Percentiles rank a stretch among this genome's conserved stretches.
These are phyloP conservation scores for Astraeus odoratus DNA, from an alignment of 768 basidiomycete genomes.

Conservation along the genomic window DNA sequence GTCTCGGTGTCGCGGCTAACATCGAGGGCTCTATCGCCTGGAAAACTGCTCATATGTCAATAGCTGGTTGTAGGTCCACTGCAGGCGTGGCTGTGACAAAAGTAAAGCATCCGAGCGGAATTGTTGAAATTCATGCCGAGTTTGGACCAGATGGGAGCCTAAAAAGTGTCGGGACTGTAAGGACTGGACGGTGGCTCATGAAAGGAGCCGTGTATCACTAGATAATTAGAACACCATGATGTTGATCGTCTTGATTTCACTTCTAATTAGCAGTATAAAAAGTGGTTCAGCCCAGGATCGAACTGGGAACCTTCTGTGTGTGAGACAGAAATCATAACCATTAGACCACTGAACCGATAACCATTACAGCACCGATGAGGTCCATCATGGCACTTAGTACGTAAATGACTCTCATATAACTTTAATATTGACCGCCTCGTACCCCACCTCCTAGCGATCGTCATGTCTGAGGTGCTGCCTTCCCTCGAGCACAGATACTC, in stretches of 20 bases:
- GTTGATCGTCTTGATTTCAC: neutral
- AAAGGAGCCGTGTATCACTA: conserved; percentile 63
- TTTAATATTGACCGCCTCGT: no score
- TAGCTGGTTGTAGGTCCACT: conserved; percentile 17
- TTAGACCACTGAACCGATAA: conserved; percentile 37
- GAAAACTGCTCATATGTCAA: conserved; percentile 27
- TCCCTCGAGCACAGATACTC: no score
- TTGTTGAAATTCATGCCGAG: conserved; percentile 60
- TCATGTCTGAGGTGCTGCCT: no score
- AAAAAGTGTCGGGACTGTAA: conserved; percentile 52
- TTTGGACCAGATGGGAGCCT: conserved; percentile 41
- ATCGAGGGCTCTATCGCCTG: conserved; percentile 49
- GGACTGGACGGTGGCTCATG: conserved; percentile 70
- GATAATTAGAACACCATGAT: neutral
- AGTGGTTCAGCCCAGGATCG: conserved; percentile 39
- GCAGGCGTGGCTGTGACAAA: conserved; percentile 26
- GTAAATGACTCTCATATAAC: no score
- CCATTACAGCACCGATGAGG: neutral
- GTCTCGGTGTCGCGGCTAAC: conserved; percentile 58
- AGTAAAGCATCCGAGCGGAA: conserved; percentile 60
- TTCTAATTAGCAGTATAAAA: conserved; percentile 8
- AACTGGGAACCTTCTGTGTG: conserved; percentile 44
- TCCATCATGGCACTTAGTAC: no score
- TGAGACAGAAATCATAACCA: conserved; percentile 46
- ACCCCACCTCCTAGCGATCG: no score